A percentile compares a stretch with the other conserved stretches of the same genome.
Evolutionary conservation across 2,329 filamentous ascomycete genomes (phyloP).

Genomic region (Neophaeococcomyces aloes): DNA sequence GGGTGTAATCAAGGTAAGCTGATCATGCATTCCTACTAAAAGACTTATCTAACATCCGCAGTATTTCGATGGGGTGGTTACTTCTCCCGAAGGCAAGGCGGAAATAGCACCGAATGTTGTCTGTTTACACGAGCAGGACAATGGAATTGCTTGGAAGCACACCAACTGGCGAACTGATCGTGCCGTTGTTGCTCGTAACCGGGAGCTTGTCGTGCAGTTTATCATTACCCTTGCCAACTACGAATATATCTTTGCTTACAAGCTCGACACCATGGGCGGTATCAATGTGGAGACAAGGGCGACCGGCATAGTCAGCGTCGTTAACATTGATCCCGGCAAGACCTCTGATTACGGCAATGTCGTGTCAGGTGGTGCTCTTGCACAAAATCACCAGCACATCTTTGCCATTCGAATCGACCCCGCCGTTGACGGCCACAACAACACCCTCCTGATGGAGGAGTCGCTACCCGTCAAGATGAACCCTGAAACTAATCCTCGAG

Average conservation of each 20-base stretch:
- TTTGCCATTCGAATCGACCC: conserved; percentile 57
- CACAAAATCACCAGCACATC: conserved; percentile 61
- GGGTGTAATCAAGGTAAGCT: conserved; percentile 46
- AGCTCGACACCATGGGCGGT: conserved; percentile 53
- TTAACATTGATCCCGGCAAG: conserved; percentile 49
- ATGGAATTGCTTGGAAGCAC: conserved; percentile 61
- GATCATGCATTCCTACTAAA: neutral
- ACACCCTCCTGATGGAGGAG: conserved; percentile 46
- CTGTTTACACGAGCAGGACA: conserved; percentile 60
- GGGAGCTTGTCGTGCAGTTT: conserved; percentile 56
- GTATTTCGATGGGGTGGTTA: conserved; percentile 50
- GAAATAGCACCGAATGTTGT: conserved; percentile 49
- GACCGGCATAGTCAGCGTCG: conserved; percentile 55
- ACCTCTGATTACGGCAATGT: conserved; percentile 50
- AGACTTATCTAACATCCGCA: neutral
- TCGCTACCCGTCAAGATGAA: conserved; percentile 41
- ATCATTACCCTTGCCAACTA: conserved; percentile 62
- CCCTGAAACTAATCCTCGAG: conserved; percentile 47
- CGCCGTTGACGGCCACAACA: conserved; percentile 46
- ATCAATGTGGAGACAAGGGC: conserved; percentile 53
- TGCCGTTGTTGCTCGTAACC: conserved; percentile 50
- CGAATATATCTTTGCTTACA: conserved; percentile 57
- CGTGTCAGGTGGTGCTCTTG: conserved; percentile 53
- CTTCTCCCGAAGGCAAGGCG: conserved; percentile 43
- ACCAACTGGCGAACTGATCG: conserved; percentile 56